phyloP scores from a whole-genome alignment of 148 eudicot species.

The Silene latifolia region DNA sequence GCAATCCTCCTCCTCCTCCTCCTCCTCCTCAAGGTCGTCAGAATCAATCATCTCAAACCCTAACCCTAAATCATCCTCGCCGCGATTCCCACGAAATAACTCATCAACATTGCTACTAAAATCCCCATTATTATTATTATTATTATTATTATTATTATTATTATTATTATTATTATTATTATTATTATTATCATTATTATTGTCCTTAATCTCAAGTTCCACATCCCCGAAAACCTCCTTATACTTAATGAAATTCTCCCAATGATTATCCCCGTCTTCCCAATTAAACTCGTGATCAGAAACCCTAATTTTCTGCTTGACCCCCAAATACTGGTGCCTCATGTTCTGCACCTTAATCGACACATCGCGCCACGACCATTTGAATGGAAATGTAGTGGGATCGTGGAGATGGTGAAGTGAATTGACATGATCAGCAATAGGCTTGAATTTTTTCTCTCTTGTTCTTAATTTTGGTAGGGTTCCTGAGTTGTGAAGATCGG shows the following conservation, averaged over 20 bases:
- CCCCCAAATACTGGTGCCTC: slow-evolving; percentile 92
- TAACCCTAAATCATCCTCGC: slow-evolving; percentile 37
- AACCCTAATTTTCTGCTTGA: slow-evolving; percentile 67
- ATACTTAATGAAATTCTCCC: slow-evolving; percentile 77
- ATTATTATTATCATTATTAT: neutral
- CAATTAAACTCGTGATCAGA: slow-evolving; percentile 54
- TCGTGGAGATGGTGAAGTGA: slow-evolving; percentile 57
- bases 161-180: slow-evolving; percentile 6
- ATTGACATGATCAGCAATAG: slow-evolving; percentile 83
- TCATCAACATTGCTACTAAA: slow-evolving; percentile 21
- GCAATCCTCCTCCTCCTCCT: slow-evolving; percentile 23
- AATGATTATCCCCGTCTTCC: slow-evolving; percentile 71
- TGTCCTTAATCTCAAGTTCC: slow-evolving; percentile 49
- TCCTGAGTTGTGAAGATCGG: slow-evolving; percentile 53
- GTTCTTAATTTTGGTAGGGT: slow-evolving; percentile 64
- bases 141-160: slow-evolving; percentile 14
- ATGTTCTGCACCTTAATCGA: slow-evolving; percentile 92
- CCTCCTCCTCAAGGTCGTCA: slow-evolving; percentile 46
- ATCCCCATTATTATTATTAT: slow-evolving; percentile 19
- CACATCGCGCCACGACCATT: slow-evolving; percentile 90
- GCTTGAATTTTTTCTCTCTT: slow-evolving; percentile 87
- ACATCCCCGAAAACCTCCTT: slow-evolving; percentile 88
- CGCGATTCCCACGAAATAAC: slow-evolving; percentile 19
- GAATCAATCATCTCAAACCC: slow-evolving; percentile 38
- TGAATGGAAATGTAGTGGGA: slow-evolving; percentile 62